Conservation (phyloP, 2,329 filamentous ascomycete species). For the Mollisia scopiformis region DNA sequence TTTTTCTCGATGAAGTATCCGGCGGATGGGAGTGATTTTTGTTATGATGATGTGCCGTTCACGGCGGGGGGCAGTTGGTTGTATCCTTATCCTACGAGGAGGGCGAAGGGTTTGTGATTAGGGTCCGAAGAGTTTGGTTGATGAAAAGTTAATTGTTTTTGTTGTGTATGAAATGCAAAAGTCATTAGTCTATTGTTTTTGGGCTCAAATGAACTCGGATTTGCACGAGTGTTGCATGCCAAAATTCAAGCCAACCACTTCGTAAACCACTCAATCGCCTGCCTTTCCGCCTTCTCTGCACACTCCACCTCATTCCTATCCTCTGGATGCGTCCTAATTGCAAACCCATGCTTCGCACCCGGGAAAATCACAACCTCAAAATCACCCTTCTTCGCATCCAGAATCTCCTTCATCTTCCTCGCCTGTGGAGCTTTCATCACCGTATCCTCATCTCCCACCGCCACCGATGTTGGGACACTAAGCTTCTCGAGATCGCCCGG, state of each 20-base stretch:
- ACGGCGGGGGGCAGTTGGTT: no score
- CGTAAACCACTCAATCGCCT: conserved; percentile 42
- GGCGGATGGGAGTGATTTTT: no score
- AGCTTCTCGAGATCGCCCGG: conserved; percentile 49
- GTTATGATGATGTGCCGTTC: no score
- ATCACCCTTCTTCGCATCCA: conserved; percentile 33
- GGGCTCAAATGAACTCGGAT: not conserved
- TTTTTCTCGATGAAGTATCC: no score
- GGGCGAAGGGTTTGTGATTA: no score
- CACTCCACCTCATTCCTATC: conserved; percentile 38
- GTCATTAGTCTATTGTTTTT: no score
- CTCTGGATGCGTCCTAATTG: conserved; percentile 38
- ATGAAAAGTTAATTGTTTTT: no score
- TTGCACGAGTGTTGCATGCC: not conserved
- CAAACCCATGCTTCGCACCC: conserved; percentile 46
- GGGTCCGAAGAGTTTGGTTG: no score
- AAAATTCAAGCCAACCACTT: conserved; percentile 21
- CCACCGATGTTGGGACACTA: conserved; percentile 48
- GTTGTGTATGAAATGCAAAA: no score
- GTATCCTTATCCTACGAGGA: no score
- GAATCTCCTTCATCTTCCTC: conserved; percentile 26
- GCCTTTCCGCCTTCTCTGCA: conserved; percentile 39
- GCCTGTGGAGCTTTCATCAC: conserved; percentile 38
- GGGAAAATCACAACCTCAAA: conserved; percentile 39
- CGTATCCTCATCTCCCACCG: conserved; percentile 48